Base-by-base conservation (phyloP, 2,329 filamentous ascomycete species). In the Botryotinia convoluta region DNA sequence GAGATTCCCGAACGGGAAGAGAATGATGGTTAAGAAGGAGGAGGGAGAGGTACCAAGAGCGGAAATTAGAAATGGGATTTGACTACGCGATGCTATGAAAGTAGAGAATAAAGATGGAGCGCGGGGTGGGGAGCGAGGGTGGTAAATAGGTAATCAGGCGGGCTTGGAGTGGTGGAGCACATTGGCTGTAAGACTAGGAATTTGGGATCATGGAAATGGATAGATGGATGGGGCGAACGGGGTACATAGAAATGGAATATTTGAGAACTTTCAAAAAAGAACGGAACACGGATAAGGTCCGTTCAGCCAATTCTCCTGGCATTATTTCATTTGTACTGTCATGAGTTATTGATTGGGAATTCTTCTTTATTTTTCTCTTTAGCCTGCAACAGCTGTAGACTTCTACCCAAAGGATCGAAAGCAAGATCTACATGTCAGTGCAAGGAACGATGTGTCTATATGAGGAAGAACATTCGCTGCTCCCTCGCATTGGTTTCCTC, bases 1-100 rank as follows among this genome's bases (percentile, higher is more conserved):
- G 6, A 63, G 61, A 42, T 61, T 79, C 51, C 74, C 75, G 12
- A 77, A 77, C 74, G 78, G 76, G 37, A 81, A 75, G 72, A 74
- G 65, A 57, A 62, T 73, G 32, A 74, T 76, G 9, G 71, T 78
- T 32, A 74, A 74, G 57, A 79, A 80, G 75, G 74, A 71, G 3
- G 76, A 73, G 20, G 75, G 78, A 14, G 76, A 74, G 74, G 29
- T 74, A 73, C 63, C 60, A 69, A 20, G 74, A 54, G 62, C 70
- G 48, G 75, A 74, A 57, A 69, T 76, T 44, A 72, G 63, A 42
- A 68, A 73, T 54, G 73, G 64, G 29, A 20, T 48, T 26, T 72
- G 65, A 69, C n/a, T 57, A 16, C 18, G 9, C 16, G 39, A n/a
- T 4, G 6, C 9, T 29, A 32, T 26, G 18, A 4, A 6, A 37